Percentiles rank a stretch among this genome's conserved stretches.
Evolutionary conservation across 2,329 filamentous ascomycete species (phyloP).

Genomic region (Phialocephala sp.): DNA sequence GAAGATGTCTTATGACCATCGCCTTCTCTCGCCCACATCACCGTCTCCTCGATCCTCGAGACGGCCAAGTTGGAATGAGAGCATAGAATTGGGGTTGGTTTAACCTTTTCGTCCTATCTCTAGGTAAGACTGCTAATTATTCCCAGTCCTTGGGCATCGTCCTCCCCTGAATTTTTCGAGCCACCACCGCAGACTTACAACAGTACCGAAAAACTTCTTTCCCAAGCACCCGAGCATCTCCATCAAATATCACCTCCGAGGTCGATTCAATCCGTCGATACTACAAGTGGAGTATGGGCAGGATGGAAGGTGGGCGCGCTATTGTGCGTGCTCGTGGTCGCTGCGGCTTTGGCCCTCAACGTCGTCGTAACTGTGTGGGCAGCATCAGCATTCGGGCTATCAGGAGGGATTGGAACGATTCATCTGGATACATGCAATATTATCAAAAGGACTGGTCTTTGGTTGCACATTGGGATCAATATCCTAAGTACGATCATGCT

Average conservation of each 20-base stretch:
- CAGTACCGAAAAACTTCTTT: constrained; percentile 24
- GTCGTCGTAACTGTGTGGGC: constrained; percentile 28
- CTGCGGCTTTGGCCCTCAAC: constrained; percentile 24
- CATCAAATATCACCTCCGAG: constrained; percentile 14
- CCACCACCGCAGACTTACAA: constrained; percentile 15
- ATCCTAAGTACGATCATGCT: constrained; percentile 51
- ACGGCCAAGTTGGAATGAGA: constrained; percentile 6
- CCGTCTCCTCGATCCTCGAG: not conserved
- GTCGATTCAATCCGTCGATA: constrained; percentile 4
- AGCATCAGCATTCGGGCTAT: constrained; percentile 23
- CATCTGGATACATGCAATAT: constrained; percentile 23
- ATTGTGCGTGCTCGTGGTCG: constrained; percentile 16
- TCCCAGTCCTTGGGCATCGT: constrained; percentile 19
- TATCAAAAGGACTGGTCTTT: constrained; percentile 27
- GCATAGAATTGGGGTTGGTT: constrained; percentile 13
- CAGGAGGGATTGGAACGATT: constrained; percentile 28
- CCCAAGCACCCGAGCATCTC: not conserved
- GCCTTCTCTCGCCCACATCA: not conserved
- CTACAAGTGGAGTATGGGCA: not conserved
- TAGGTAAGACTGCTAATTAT: not conserved
- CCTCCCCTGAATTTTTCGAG: constrained; percentile 7
- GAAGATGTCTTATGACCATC: constrained; percentile 16
- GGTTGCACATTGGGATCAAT: constrained; percentile 55
- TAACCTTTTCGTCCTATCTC: not conserved
- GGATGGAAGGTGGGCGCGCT: constrained; percentile 27